A percentile compares a stretch with the other conserved stretches of the same genome.
Evolutionary conservation across 2,329 filamentous ascomycete species (phyloP).

Genomic region (Penicillium sp.): DNA sequence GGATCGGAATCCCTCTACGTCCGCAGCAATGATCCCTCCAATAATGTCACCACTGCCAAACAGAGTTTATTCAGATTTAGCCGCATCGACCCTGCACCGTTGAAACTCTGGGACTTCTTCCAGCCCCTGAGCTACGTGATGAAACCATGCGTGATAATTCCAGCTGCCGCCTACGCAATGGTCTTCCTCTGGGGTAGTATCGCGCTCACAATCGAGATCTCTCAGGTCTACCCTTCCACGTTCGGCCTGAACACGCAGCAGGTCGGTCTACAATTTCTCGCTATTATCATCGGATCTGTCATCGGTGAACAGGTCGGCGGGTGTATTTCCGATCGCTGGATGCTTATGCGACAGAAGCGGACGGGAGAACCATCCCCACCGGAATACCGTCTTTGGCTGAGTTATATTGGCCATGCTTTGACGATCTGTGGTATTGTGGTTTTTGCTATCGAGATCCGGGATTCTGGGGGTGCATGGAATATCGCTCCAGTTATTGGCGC

Average conservation of each 20-base stretch:
- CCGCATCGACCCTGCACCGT: conserved; percentile 53
- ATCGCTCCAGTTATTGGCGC: conserved; percentile 57
- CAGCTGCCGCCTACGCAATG: conserved; percentile 56
- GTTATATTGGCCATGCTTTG: conserved; percentile 53
- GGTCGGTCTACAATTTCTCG: conserved; percentile 59
- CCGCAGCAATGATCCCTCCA: conserved; percentile 24
- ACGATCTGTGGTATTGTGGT: conserved; percentile 56
- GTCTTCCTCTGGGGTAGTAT: conserved; percentile 57
- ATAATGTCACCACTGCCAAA: conserved; percentile 37
- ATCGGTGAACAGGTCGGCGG: conserved; percentile 61
- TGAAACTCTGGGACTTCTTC: conserved; percentile 52
- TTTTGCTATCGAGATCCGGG: conserved; percentile 54
- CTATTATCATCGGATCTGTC: conserved; percentile 57
- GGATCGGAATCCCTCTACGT: conserved; percentile 56
- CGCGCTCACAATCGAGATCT: conserved; percentile 58
- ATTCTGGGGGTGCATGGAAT: conserved; percentile 50
- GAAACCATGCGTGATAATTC: conserved; percentile 51
- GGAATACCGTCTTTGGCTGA: conserved; percentile 60
- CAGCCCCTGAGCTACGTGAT: conserved; percentile 50
- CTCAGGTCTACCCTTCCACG: conserved; percentile 55
- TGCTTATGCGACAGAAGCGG: conserved; percentile 42
- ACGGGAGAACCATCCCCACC: conserved; percentile 43
- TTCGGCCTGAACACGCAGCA: conserved; percentile 59
- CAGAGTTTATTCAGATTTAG: conserved; percentile 47
- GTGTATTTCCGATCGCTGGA: conserved; percentile 56